These are phyloP conservation scores for Aegilops speltoides DNA, from an alignment of 176 grass and related monocot genomes.

Conservation along the genomic window DNA sequence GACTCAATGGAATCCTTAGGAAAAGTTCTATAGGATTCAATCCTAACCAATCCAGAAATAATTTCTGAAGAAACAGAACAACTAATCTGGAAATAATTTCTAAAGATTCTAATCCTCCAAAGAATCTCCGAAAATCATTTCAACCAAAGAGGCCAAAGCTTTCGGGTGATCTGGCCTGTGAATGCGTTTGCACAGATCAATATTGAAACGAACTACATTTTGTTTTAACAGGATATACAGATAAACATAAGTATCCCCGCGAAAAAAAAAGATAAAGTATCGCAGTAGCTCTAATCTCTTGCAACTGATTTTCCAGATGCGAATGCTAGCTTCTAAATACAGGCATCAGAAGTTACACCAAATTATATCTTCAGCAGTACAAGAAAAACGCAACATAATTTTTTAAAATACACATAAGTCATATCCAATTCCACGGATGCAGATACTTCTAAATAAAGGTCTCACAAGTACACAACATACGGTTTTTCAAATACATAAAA, in stretches of 20 bases:
- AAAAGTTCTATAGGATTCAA: too few species aligned
- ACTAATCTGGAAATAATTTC: too few species aligned
- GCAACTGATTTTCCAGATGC: neutral
- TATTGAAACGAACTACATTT: neutral
- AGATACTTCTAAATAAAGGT: neutral
- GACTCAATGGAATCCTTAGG: too few species aligned
- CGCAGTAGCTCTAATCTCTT: neutral
- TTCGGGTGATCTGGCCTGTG: neutral
- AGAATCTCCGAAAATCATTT: too few species aligned
- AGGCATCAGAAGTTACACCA: neutral
- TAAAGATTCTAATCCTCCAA: too few species aligned
- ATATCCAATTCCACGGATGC: neutral
- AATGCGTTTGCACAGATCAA: neutral
- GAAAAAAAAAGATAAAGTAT: too few species aligned
- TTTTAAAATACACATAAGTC: neutral
- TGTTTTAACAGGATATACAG: neutral
- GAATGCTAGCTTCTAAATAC: neutral
- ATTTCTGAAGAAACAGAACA: too few species aligned
- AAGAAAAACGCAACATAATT: neutral
- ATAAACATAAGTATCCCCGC: neutral
- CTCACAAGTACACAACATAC: neutral
- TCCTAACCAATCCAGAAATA: too few species aligned
- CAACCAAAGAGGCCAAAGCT: neutral
- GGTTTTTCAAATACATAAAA: constrained; percentile 6
- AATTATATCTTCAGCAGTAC: neutral